A percentile compares a stretch with the other conserved stretches of the same genome.
phyloP scores from a whole-genome alignment of 2,329 filamentous ascomycete species.

The Trichoderma sp. region DNA sequence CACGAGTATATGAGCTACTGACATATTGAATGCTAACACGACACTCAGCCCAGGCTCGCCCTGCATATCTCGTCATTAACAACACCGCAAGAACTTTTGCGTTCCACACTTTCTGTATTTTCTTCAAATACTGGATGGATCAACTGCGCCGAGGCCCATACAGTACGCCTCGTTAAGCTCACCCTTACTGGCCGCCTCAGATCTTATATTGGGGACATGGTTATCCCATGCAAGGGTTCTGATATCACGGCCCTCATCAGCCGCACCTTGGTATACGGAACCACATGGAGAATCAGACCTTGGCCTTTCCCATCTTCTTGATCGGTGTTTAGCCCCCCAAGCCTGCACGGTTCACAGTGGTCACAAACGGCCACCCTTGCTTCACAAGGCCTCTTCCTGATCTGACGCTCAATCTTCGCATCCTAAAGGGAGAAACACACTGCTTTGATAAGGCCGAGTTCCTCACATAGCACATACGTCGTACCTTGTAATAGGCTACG shows the following conservation, averaged over 20 bases:
- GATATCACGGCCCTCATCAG: neutral
- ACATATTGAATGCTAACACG: neutral
- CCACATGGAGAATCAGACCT: neutral
- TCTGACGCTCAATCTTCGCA: slow-evolving; percentile 5
- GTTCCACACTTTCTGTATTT: neutral
- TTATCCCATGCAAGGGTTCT: neutral
- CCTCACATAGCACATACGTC: neutral
- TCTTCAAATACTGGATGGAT: neutral
- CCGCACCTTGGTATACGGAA: neutral
- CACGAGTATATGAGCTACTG: slow-evolving; percentile 1
- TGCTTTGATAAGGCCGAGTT: neutral
- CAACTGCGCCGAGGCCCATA: neutral
- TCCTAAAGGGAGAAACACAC: neutral
- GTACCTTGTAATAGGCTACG: slow-evolving; percentile 14
- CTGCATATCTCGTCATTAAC: neutral
- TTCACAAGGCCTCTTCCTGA: slow-evolving; percentile 5
- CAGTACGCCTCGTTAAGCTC: neutral
- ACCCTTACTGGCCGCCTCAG: neutral
- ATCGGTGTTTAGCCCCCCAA: neutral
- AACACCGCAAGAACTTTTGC: neutral
- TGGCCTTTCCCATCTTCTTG: neutral
- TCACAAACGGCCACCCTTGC: neutral
- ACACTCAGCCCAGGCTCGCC: neutral
- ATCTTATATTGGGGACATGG: neutral
- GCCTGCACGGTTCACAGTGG: neutral